phyloP scores from a whole-genome alignment of 495 filamentous ascomycete genomes.

The Hypoxylon intermedium region DNA sequence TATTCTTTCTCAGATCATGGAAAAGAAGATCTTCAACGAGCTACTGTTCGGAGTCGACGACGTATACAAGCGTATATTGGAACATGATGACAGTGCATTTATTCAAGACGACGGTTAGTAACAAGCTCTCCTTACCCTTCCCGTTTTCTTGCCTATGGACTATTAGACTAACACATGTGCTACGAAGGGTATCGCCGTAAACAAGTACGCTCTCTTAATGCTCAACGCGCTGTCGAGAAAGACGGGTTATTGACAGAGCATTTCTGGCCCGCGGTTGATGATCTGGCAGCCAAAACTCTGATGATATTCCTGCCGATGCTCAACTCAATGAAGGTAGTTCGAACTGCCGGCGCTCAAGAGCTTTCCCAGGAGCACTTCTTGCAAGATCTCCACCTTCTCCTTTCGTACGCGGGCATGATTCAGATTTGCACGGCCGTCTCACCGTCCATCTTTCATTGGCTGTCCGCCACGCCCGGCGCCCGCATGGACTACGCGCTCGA shows the following conservation, averaged over 20 bases:
- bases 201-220: slow-evolving; percentile 39
- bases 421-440: slow-evolving; percentile 55
- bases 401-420: slow-evolving; percentile 53
- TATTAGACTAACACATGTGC: neutral
- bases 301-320: slow-evolving; percentile 52
- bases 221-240: slow-evolving; percentile 40
- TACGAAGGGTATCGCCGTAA: slow-evolving; percentile 53
- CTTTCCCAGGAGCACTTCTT: slow-evolving; percentile 40
- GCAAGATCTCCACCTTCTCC: slow-evolving; percentile 54
- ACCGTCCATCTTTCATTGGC: slow-evolving; percentile 53
- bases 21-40: slow-evolving; percentile 52
- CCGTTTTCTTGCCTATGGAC: neutral
- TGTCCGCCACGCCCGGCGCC: slow-evolving; percentile 47
- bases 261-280: slow-evolving; percentile 53
- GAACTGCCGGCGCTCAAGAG: neutral
- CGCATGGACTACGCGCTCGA: slow-evolving; percentile 48
- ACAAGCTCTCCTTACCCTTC: neutral
- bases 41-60: slow-evolving; percentile 53
- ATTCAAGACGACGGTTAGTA: slow-evolving; percentile 50
- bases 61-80: slow-evolving; percentile 40
- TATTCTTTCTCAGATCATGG: slow-evolving; percentile 51
- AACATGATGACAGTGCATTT: slow-evolving; percentile 43
- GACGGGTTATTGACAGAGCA: slow-evolving; percentile 41
- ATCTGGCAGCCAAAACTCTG: slow-evolving; percentile 48
- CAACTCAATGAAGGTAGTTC: slow-evolving; percentile 43